These are phyloP conservation scores for Cubamyces lactineus DNA, from an alignment of 768 basidiomycete genomes.

Conservation along the genomic window DNA sequence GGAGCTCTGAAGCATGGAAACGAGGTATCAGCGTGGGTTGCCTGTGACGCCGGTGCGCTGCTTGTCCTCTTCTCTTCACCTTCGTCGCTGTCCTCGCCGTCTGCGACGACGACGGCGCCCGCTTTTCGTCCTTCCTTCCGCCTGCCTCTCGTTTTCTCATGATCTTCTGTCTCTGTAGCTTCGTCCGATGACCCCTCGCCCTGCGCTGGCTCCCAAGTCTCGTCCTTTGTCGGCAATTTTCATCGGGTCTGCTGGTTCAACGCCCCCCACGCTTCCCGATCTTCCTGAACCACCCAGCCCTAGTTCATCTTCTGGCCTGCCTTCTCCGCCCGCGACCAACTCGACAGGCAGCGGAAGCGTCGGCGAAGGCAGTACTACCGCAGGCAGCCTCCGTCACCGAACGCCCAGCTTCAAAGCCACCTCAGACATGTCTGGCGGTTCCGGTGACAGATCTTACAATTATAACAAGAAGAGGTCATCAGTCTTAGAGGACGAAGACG, in stretches of 20 bases:
- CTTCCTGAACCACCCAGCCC: slow-evolving; percentile 76
- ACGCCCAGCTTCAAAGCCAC: slow-evolving; percentile 35
- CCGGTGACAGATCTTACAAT: slow-evolving; percentile 38
- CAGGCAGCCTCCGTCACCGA: slow-evolving; percentile 43
- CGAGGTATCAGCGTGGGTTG: slow-evolving; percentile 26
- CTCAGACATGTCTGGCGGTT: slow-evolving; percentile 46
- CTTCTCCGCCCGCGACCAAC: slow-evolving; percentile 85
- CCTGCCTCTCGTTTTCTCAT: slow-evolving; percentile 24
- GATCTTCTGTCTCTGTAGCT: slow-evolving; percentile 22
- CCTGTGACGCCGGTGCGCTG: slow-evolving; percentile 24
- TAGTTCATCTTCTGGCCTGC: slow-evolving; percentile 61
- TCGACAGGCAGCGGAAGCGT: slow-evolving; percentile 83
- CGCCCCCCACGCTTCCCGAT: slow-evolving; percentile 58
- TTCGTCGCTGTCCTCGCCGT: slow-evolving; percentile 28
- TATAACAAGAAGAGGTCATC: slow-evolving; percentile 32
- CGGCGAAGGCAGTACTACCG: slow-evolving; percentile 52
- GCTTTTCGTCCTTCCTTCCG: slow-evolving; percentile 24
- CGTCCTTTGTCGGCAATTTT: slow-evolving; percentile 68
- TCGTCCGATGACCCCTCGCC: slow-evolving; percentile 54
- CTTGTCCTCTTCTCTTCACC: slow-evolving; percentile 25
- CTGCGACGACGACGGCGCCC: slow-evolving; percentile 28
- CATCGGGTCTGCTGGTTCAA: slow-evolving; percentile 49
- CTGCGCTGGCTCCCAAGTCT: slow-evolving; percentile 44
- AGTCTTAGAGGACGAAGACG: slow-evolving; percentile 49
- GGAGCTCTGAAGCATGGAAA: slow-evolving; percentile 23